Base-by-base conservation (phyloP, 148 eudicot species). In the Rhododendron ovatum region DNA sequence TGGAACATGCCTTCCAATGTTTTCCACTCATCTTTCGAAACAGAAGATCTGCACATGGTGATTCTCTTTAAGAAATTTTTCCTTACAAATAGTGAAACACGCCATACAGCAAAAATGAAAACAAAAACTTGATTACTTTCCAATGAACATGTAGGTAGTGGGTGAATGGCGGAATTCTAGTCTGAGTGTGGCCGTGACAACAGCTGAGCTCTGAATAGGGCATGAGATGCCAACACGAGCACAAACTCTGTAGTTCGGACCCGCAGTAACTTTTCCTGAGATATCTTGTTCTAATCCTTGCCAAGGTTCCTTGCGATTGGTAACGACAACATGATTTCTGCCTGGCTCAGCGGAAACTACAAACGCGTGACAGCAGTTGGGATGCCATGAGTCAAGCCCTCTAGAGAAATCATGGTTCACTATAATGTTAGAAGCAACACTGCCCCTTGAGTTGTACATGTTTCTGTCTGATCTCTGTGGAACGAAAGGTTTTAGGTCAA, bases 221-320 rank as follows among this genome's bases (percentile, higher is more conserved):
- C 96, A 93, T 0, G 95, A 91, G 22, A 91, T 91, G 61, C 91
- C 91, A 74, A 95, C 98, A 87, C 71, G 80, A 81, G 98, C 98
- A 85, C 89, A 90, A 87, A 97, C 94, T 13, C 75, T 88, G 75
- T 92, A 97, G 7, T 92, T 86, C 10, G 85, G 87, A 78, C 92
- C 94, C 14, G 89, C 87, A 35, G 85, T 85, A 74, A 95, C 92
- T 86, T 90, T 90, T 85, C 83, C 84, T 1, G 99, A 93, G 83
- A 95, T 93, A 83, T 97, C 98, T 86, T 95, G 96, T 83, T 94
- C 96, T 87, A 97, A 86, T 43, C 98, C 95, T 83, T 94, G 98
- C 98, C 98, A 95, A 69, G 86, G 84, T 84, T 93, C 89, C 33
- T 33, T 93, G 82, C 98, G 94, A 82, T 93, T 88, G 26, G 93